phyloP scores from a whole-genome alignment of 2,329 filamentous ascomycete genomes.

The Xylariomycetidae sp. region DNA sequence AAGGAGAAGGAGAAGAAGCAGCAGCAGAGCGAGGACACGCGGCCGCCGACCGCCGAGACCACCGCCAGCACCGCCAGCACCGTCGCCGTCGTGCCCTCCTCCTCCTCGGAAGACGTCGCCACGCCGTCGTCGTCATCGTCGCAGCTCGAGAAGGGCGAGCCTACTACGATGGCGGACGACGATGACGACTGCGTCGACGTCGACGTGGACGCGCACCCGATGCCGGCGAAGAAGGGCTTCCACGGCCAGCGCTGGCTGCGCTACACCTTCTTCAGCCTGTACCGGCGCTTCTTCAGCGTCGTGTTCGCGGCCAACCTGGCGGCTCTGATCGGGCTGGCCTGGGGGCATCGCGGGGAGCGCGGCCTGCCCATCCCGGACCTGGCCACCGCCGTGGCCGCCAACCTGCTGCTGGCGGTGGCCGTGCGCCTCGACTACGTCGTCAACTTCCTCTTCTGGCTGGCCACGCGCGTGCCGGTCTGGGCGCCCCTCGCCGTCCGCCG shows the following conservation, averaged over 20 bases:
- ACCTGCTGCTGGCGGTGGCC: conserved; percentile 43
- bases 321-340: conserved; percentile 38
- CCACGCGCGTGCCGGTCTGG: conserved; percentile 38
- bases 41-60: conserved; percentile 3
- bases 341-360: conserved; percentile 14
- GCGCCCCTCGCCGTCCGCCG: conserved; percentile 41
- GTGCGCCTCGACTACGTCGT: conserved; percentile 49
- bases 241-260: conserved; percentile 26
- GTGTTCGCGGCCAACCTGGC: conserved; percentile 44
- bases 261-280: conserved; percentile 41
- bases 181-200: conserved; percentile 9
- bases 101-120: conserved; percentile 1
- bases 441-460: conserved; percentile 42
- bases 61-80: conserved; percentile 13
- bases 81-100: neutral
- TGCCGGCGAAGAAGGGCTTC: conserved; percentile 33
- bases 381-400: conserved; percentile 38
- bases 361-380: conserved; percentile 21
- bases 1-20: conserved; percentile 10
- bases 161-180: conserved; percentile 17
- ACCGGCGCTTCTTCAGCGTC: conserved; percentile 50
- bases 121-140: conserved; percentile 3
- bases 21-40: conserved; percentile 4
- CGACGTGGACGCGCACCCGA: conserved; percentile 18
- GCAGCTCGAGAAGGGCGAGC: conserved; percentile 20